phyloP scores from a whole-genome alignment of 2,329 filamentous ascomycete species.

The Trichoderma gracile region DNA sequence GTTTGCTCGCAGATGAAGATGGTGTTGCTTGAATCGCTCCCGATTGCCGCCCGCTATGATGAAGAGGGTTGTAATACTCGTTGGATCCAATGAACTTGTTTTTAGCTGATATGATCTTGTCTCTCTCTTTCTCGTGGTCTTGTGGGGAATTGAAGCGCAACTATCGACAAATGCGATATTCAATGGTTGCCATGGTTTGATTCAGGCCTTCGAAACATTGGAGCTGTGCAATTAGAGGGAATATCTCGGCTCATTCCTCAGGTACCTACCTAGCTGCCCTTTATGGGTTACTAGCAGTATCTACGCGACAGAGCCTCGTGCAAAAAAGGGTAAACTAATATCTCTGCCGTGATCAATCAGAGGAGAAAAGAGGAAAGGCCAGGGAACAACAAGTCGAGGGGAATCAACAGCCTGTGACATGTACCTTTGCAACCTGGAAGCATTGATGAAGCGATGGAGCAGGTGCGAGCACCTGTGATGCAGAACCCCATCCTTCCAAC shows the following conservation, averaged over 20 bases:
- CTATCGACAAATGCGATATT: not conserved
- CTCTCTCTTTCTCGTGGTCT: not conserved
- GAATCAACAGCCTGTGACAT: not conserved
- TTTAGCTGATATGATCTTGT: too few species aligned
- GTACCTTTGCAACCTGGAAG: not conserved
- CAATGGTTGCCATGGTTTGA: not conserved
- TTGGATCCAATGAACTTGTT: not conserved
- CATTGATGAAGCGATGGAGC: too few species aligned
- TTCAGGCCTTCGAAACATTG: constrained; percentile 21
- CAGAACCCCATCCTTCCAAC: constrained; percentile 3
- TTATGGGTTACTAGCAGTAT: not conserved
- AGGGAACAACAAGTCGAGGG: not conserved
- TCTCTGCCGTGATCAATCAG: not conserved
- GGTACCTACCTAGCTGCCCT: not conserved
- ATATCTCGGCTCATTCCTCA: constrained; percentile 21
- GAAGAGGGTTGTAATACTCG: constrained; percentile 1
- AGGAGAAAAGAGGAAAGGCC: not conserved
- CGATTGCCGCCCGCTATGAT: not conserved
- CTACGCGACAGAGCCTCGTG: too few species aligned
- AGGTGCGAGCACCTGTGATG: not conserved
- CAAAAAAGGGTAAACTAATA: too few species aligned
- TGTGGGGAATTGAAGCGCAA: not conserved
- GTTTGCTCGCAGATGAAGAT: not conserved
- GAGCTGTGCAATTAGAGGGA: not conserved
- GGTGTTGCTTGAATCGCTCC: not conserved